phyloP scores from a whole-genome alignment of 805 yeast genomes.

The Starmera caribaea region DNA sequence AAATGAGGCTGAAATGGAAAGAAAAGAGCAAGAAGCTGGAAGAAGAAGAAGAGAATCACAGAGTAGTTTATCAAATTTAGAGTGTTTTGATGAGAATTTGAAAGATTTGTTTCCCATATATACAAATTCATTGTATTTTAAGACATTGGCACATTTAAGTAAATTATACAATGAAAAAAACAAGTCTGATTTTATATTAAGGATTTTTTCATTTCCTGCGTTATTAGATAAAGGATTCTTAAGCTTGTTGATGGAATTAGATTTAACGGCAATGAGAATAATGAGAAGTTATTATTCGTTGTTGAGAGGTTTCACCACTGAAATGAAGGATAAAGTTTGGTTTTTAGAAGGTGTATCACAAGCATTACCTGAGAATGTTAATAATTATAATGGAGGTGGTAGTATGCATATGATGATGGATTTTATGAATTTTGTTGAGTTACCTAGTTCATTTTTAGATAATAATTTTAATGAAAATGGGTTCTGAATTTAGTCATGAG shows the following conservation, averaged over 20 bases:
- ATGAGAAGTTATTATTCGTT: slow-evolving; percentile 83
- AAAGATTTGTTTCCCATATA: slow-evolving; percentile 82
- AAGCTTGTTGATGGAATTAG: slow-evolving; percentile 73
- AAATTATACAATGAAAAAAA: slow-evolving; percentile 73
- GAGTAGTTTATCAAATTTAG: slow-evolving; percentile 38
- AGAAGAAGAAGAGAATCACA: too few species aligned
- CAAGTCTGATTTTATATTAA: slow-evolving; percentile 74
- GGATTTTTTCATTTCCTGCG: slow-evolving; percentile 92
- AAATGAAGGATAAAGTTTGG: slow-evolving; percentile 88
- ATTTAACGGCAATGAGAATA: slow-evolving; percentile 79
- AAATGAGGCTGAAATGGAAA: slow-evolving; percentile 22
- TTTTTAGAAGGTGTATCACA: slow-evolving; percentile 85
- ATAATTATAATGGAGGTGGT: slow-evolving; percentile 83
- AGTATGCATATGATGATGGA: slow-evolving; percentile 91
- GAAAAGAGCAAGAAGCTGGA: slow-evolving; percentile 25
- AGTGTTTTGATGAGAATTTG: slow-evolving; percentile 80
- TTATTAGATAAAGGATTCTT: slow-evolving; percentile 73
- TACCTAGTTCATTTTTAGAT: too few species aligned
- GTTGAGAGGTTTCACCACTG: slow-evolving; percentile 71
- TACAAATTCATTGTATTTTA: slow-evolving; percentile 72
- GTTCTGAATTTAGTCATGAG: too few species aligned
- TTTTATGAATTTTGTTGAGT: slow-evolving; percentile 29
- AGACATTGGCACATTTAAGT: slow-evolving; percentile 80
- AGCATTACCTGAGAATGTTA: slow-evolving; percentile 86
- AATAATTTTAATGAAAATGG: too few species aligned